phyloP scores from a whole-genome alignment of 1,284 basidiomycete species.

The Cryptococcus sp. region DNA sequence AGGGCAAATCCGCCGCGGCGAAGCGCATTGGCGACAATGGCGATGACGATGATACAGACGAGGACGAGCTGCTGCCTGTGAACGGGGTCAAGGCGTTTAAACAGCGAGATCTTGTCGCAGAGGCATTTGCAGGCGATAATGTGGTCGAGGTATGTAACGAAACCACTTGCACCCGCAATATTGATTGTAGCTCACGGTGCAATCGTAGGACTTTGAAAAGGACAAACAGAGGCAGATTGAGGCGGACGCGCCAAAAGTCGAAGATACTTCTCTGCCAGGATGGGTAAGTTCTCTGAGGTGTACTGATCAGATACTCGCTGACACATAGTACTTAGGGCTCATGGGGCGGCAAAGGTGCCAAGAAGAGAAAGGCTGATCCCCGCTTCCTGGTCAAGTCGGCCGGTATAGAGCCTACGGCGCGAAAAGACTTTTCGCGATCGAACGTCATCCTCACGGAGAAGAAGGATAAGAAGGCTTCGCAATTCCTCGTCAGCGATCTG shows the following conservation, averaged over 20 bases:
- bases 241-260: conserved; percentile 77
- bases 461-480: conserved; percentile 86
- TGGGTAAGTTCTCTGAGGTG: conserved; percentile 66
- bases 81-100: conserved; percentile 43
- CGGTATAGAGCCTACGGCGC: conserved; percentile 72
- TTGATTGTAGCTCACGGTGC: not conserved
- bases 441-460: conserved; percentile 94
- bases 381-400: conserved; percentile 75
- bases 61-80: conserved; percentile 41
- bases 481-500: conserved; percentile 84
- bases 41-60: conserved; percentile 64
- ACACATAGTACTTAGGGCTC: conserved; percentile 64
- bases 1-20: conserved; percentile 13
- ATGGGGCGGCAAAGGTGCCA: conserved; percentile 79
- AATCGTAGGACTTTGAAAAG: conserved; percentile 73
- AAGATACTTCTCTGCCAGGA: conserved; percentile 89
- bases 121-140: conserved; percentile 95
- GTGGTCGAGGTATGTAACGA: conserved; percentile 70
- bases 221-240: conserved; percentile 77
- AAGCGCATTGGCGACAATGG: conserved; percentile 34
- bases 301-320: not conserved
- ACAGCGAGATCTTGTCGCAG: conserved; percentile 81
- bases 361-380: conserved; percentile 51
- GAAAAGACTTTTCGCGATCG: conserved; percentile 79
- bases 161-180: not conserved